Base-by-base conservation (phyloP, 108 stramenopile genomes). In the Thalassiosira profunda region DNA sequence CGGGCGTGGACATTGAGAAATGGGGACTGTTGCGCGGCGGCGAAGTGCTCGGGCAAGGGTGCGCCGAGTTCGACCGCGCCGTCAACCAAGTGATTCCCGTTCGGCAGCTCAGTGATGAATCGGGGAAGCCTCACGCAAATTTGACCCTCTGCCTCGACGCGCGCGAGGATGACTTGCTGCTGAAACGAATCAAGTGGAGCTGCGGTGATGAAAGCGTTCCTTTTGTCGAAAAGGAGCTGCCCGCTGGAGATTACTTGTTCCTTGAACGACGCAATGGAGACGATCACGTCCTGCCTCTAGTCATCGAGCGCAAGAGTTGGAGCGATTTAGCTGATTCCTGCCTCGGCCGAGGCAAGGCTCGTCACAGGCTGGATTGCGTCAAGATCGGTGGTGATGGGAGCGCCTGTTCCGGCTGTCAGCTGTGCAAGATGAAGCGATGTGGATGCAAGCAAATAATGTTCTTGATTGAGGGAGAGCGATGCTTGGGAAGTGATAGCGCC, bases 211-310 rank as follows among this genome's bases (percentile, higher is more conserved):
- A 74, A 20, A 62, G 63, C 10, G 55, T 81, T 14, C 45, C 63
- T 30, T 73, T 64, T 45, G 54, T 74, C 15, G 63, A 74, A 38
- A 72, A 63, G 40, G 84, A 84, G 48, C 56, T 84, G 23, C 84
- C 80, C 6, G 80, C 84, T 35, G 84, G 80, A 8, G 84, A 84
- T 56, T 84, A 78, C 44, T 63, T 84, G 24, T 84, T 84, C 44
- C 10, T 74, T 9, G 63, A 65, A 24, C 63, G 44, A 61, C 44
- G 67, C 34, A 61, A 60, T 31, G 20, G 28, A 12, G 43, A 61
- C 21, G 80, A 81, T 24, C 17, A 63, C 15, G 51, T 84, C 36
- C 14, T 73, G 14, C 84, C 80, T 1, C 20, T 84, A 29, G 67
- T 84, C 18, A 59, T 81, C 43, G 84, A 84, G 40, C 58, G 84